phyloP scores from a whole-genome alignment of 2,329 filamentous ascomycete species.

The Diplodia scrobiculata region DNA sequence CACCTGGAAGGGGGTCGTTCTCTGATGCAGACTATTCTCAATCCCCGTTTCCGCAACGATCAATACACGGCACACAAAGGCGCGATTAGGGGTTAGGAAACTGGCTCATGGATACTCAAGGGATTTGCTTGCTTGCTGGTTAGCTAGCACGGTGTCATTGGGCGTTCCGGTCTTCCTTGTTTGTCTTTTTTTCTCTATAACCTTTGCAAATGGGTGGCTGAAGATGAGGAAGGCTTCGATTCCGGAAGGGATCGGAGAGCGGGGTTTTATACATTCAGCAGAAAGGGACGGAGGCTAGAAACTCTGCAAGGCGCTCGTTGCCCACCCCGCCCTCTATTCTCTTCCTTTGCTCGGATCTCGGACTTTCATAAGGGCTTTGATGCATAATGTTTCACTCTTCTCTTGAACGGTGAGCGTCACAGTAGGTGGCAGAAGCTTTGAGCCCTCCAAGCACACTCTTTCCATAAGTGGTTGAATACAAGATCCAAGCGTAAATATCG shows the following conservation, averaged over 20 bases:
- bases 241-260: neutral
- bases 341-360: too few relatives aligned
- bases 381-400: too few relatives aligned
- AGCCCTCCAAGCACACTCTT: too few relatives aligned
- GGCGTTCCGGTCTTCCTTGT: neutral
- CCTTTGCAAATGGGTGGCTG: neutral
- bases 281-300: neutral
- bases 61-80: neutral
- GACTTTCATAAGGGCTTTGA: too few relatives aligned
- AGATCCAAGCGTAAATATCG: too few relatives aligned
- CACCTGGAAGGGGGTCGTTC: neutral
- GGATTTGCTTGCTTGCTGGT: neutral
- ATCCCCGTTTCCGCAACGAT: neutral
- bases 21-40: neutral
- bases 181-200: neutral
- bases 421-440: too few relatives aligned
- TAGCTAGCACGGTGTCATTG: constrained; percentile 8
- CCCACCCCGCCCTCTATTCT: neutral
- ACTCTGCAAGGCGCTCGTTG: neutral
- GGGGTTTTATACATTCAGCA: neutral
- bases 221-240: neutral
- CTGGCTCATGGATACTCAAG: neutral
- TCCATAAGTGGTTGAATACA: too few relatives aligned
- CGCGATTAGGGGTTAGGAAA: neutral
- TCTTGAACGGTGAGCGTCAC: too few relatives aligned